Evolutionary conservation across 2,329 filamentous ascomycete genomes (phyloP).

Genomic region (Bipolaris oryzae): DNA sequence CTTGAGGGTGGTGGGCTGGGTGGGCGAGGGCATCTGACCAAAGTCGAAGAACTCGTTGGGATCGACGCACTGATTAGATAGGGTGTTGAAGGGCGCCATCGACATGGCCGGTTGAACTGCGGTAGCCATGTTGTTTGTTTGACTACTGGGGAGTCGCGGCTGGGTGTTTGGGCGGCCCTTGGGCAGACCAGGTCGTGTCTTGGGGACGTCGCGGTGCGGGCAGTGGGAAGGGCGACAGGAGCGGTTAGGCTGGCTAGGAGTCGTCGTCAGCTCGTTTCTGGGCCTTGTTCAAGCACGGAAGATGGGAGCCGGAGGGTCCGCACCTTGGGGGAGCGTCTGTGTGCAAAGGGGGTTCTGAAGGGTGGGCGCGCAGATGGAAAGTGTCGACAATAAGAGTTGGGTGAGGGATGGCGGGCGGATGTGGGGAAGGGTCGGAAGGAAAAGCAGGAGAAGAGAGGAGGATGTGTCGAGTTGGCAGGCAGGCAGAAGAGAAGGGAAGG

Average conservation of each 20-base stretch:
- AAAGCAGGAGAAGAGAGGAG: not conserved
- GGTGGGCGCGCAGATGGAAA: slow-evolving; percentile 3
- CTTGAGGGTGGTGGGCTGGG: slow-evolving; percentile 57
- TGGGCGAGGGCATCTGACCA: slow-evolving; percentile 65
- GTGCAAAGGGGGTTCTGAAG: not conserved
- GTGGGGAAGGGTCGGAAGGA: slow-evolving; percentile 2
- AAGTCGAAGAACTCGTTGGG: slow-evolving; percentile 59
- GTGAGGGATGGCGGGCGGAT: not conserved
- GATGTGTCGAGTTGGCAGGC: slow-evolving; percentile 14
- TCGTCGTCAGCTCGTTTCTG: slow-evolving; percentile 46
- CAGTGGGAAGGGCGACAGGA: slow-evolving; percentile 25
- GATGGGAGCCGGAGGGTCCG: slow-evolving; percentile 32
- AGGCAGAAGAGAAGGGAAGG: not conserved
- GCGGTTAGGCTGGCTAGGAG: slow-evolving; percentile 43
- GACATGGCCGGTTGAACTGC: slow-evolving; percentile 45
- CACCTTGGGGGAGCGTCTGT: slow-evolving; percentile 2
- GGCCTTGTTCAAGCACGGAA: slow-evolving; percentile 36
- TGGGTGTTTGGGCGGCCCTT: slow-evolving; percentile 26
- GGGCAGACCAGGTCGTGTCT: slow-evolving; percentile 35
- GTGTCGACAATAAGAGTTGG: not conserved
- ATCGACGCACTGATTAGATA: slow-evolving; percentile 47
- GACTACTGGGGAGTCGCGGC: slow-evolving; percentile 17
- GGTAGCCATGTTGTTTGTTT: slow-evolving; percentile 40
- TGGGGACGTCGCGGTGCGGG: slow-evolving; percentile 31
- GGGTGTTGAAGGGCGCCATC: slow-evolving; percentile 44